Evolutionary conservation across 306 rosid species (phyloP).

Genomic region (Ochetophila trinervis): DNA sequence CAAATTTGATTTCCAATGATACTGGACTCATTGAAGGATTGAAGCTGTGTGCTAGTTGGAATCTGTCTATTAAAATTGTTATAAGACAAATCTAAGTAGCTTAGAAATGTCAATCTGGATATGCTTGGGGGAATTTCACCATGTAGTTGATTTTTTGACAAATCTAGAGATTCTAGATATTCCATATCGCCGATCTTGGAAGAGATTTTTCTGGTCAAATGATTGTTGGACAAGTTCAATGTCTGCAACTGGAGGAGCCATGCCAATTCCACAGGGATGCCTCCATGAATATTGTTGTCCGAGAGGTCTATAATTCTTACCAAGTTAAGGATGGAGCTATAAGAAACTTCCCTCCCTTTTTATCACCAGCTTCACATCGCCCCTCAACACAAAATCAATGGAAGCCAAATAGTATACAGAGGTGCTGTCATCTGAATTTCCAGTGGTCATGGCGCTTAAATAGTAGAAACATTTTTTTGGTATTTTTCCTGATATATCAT

Average conservation of each 20-base stretch:
- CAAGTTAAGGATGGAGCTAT: not conserved
- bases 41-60: slow-evolving; percentile 17
- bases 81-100: slow-evolving; percentile 13
- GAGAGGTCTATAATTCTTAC: slow-evolving; percentile 17
- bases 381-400: not conserved
- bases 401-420: not conserved
- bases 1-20: not conserved
- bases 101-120: not conserved
- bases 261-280: slow-evolving; percentile 9
- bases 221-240: slow-evolving; percentile 10
- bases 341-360: slow-evolving; percentile 5
- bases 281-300: not conserved
- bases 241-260: not conserved
- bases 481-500: not conserved
- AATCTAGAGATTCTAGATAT: slow-evolving; percentile 9
- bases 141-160: not conserved
- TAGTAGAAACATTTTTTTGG: slow-evolving; percentile 1
- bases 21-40: not conserved
- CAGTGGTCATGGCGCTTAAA: not conserved
- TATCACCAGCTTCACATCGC: not conserved
- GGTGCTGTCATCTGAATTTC: not conserved
- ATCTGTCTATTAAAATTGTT: slow-evolving; percentile 6
- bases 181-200: not conserved
- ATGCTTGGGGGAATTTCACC: slow-evolving; percentile 18
- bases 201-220: slow-evolving; percentile 2